Conservation (phyloP, 164 flowering plant genomes). For the Saururus chinensis region DNA sequence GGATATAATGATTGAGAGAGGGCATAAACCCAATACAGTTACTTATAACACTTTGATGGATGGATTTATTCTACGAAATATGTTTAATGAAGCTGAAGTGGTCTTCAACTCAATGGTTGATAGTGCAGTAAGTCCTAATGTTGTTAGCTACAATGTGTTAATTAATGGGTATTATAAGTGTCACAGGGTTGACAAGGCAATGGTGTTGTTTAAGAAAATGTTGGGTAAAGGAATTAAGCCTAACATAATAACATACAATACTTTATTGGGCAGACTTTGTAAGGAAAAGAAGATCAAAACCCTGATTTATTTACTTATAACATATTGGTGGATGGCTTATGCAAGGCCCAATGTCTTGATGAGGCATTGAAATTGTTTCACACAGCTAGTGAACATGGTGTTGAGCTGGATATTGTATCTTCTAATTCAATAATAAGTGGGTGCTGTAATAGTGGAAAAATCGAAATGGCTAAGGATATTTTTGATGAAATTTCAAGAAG, state of each 20-base stretch:
- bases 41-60: no score
- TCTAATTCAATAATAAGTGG: no score
- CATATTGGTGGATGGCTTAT: constrained; percentile 39
- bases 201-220: neutral
- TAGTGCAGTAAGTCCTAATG: constrained; percentile 55
- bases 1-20: constrained; percentile 49
- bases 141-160: constrained; percentile 63
- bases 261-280: neutral
- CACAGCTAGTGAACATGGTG: constrained; percentile 7
- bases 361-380: constrained; percentile 34
- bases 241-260: neutral
- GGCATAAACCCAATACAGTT: no score
- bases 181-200: constrained; percentile 42
- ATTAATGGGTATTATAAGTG: no score
- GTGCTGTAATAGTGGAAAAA: no score
- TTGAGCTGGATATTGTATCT: no score
- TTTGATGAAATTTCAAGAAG: constrained; percentile 15
- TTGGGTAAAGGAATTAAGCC: neutral
- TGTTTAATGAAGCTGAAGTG: constrained; percentile 47
- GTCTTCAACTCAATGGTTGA: constrained; percentile 59
- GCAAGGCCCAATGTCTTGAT: constrained; percentile 17
- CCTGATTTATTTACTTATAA: constrained; percentile 19
- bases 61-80: constrained; percentile 57
- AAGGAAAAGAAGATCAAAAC: neutral
- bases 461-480: no score